Base-by-base conservation (phyloP, 352 stramenopile genomes). In the Globisporangium cederbergense region DNA sequence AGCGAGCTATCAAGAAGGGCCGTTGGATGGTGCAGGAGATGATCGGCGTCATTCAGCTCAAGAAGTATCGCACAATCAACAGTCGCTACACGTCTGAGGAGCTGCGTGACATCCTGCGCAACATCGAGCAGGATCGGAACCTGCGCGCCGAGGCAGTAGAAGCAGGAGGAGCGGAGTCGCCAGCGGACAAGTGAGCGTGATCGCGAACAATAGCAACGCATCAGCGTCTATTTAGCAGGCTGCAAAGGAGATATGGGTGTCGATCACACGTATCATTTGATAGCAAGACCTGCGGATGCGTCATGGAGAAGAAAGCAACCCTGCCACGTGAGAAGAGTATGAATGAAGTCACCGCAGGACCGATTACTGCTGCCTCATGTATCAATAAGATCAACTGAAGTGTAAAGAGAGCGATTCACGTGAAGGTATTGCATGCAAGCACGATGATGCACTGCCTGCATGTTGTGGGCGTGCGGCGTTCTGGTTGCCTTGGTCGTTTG, bases 41-140 rank as follows among this genome's bases (percentile, higher is more conserved):
- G 81, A 84, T 98, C 54, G 96, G 88, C n/a, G 90, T 98, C 16
- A 98, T 98, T 71, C 88, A 98, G 79, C 78, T 99, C 32, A 98
- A 98, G 68, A 99, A 99, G 71, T 99, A 99, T 73, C 83, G 97
- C 57, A 89, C 93, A 52, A 87, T 99, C 70, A 97, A 98, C 61
- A 80, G 75, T 60, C 77, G 95, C 58, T 99, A 99, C 70, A 95
- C 86, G 34, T 71, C 83, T 10, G 81, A 89, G 60, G 83, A 93
- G 62, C 71, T 92, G 67, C 82, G 79, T 28, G 78, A 90, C 60
- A 59, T 59, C 50, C 20, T 58, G 57, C 57, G 42, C 45, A 68
- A 50, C 50, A 46, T 64, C 20, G 51, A 60, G 16, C 71, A 62
- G 28, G 60, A 65, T 66, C 57, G 74, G 68, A 62, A 64, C 71